A percentile compares a stretch with the other conserved stretches of the same genome.
Evolutionary conservation across 2,329 filamentous ascomycete genomes (phyloP).

Genomic region (Bisporella sp.): DNA sequence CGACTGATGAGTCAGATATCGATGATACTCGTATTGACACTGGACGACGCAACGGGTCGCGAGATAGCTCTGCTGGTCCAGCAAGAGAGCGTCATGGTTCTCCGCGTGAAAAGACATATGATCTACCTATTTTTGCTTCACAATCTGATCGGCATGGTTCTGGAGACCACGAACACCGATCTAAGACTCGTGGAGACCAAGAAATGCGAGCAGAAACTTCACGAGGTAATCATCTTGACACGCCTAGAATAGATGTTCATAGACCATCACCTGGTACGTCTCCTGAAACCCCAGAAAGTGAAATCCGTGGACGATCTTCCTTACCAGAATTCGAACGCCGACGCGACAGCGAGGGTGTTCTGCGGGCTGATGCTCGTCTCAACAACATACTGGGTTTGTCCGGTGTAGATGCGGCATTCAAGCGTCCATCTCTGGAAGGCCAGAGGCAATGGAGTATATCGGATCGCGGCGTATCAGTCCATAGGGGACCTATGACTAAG

Average conservation of each 20-base stretch:
- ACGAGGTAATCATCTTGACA: conserved; percentile 37
- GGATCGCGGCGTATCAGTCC: conserved; percentile 32
- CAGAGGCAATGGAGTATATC: conserved; percentile 45
- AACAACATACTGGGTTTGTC: conserved; percentile 32
- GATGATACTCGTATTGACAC: conserved; percentile 36
- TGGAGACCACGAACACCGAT: conserved; percentile 6
- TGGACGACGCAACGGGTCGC: conserved; percentile 32
- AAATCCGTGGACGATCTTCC: conserved; percentile 16
- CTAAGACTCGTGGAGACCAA: conserved; percentile 31
- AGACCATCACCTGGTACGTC: conserved; percentile 27
- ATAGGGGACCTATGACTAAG: conserved; percentile 44
- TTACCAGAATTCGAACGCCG: conserved; percentile 22
- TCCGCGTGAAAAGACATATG: conserved; percentile 14
- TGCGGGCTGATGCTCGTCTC: conserved; percentile 23
- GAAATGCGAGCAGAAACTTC: conserved; percentile 32
- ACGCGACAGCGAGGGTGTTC: conserved; percentile 15
- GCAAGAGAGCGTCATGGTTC: conserved; percentile 11
- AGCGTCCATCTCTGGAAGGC: conserved; percentile 15
- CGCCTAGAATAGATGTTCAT: conserved; percentile 40
- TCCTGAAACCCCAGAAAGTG: conserved; percentile 8
- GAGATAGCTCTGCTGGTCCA: conserved; percentile 28
- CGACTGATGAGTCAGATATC: conserved; percentile 40
- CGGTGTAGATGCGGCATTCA: conserved; percentile 27
- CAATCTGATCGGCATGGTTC: conserved; percentile 32
- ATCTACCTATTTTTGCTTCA: conserved; percentile 43